Base-by-base conservation (phyloP, 176 grass and related monocot genomes). In the Saccharum spontaneum region DNA sequence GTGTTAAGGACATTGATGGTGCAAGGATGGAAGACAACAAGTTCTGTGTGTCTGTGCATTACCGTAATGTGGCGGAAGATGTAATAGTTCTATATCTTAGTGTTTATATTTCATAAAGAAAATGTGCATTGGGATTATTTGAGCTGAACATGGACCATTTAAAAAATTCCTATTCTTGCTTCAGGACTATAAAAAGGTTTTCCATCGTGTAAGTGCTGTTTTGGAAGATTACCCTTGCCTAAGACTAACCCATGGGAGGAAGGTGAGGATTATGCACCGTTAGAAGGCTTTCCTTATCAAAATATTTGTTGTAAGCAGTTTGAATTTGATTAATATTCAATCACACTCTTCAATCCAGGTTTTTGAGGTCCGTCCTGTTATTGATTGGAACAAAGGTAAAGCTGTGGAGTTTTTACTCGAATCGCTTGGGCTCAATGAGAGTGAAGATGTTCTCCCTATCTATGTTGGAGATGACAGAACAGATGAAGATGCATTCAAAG, bases 361-460 rank as follows among this genome's bases (percentile, higher is more conserved):
- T 85, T 93, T 99, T 85, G 97, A 99, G 80, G 84, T 99, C 57
- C 94, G 94, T 78, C 97, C 97, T 73, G 85, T 92, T 75, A 94
- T 99, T 73, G 90, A 99, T 78, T 99, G 97, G 97, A 94, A 99
- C 84, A 99, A 99, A 83, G 97, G 97, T 10, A 94, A 97, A 90
- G 97, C 97, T 76, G 97, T 99, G 14, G 90, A 97, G 20, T 99
- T 97, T 92, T 90, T 99, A 31, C 86, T 99, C 10, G 97, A 99
- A 86, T 99, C 97, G 0, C 92, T 99, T 61, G 86, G 79, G 45
- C 79, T 97, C 48, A 87, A 78, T 4, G 78, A 91, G 49, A 82
- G 88, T 43, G 83, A 92, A 10, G 90, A 97, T 82, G 88, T 92
- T 33, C 92, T 99, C 73, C 90, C 97, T 38, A 92, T 99, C 73